Evolutionary conservation across 305 asterid genomes (phyloP), one percentile per base, ranked within the genome.

Genomic region (Caryopteris hybrid): DNA sequence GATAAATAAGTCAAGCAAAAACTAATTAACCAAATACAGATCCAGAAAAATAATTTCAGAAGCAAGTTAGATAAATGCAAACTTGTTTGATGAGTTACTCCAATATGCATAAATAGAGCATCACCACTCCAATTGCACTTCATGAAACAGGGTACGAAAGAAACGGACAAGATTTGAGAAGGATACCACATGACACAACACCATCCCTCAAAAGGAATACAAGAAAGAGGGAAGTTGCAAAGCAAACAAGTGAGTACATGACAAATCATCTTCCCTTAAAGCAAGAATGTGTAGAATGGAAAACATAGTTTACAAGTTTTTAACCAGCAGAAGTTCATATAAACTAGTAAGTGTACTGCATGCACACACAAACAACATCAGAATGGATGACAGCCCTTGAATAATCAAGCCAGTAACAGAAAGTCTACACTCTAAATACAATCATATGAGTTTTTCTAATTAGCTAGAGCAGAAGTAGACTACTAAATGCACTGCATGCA

Each of bases 321-420:
- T 52, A 14, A 25, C 58, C 52, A 25, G 58, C 17, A 23, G 29
- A 21, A 45, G 46, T 52, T 36, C 17, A 34, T 51, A 45, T 23
- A 61, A 64, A 52, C 11, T 57, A 25, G 43, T 20, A 58, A 64
- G 25, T 43, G 27, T 55, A 45, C 46, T 48, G 33, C 48, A 46
- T 38, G 57, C 22, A 16, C 42, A 46, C 21, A 6, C 68, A 61
- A 58, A 75, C 23, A 45, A 23, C 72, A 56, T 72, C 65, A 21
- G 41, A 66, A 51, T 22, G 42, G 66, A 33, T 43, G 51, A 41
- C 34, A 59, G 48, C 53, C 36, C 43, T 61, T 20, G 22, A 71
- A 21, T 12, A 5, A 3, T 53, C 42, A 31, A 65, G 60, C 64
- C 33, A 34, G 23, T 39, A 54, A 46, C 56, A 60, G 47, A 46